phyloP scores from a whole-genome alignment of 2,329 filamentous ascomycete genomes.

The Albophoma yamanashiensis region DNA sequence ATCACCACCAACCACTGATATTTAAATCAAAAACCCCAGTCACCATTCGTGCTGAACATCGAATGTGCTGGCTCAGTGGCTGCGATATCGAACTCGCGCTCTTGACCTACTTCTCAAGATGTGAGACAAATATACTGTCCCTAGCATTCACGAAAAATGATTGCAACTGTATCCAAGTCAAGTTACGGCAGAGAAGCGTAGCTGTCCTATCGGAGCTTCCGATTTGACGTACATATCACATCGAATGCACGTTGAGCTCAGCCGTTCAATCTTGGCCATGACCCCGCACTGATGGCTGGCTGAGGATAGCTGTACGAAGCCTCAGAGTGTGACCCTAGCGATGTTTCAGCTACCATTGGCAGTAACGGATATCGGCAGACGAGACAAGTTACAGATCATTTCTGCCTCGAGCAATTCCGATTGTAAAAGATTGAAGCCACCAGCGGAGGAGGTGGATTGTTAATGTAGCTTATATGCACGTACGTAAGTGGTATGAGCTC shows the following conservation, averaged over 20 bases:
- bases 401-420: not conserved
- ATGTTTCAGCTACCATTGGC: not conserved
- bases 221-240: not conserved
- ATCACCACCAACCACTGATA: not conserved
- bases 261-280: not conserved
- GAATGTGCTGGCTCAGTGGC: not conserved
- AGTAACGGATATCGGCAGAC: not conserved
- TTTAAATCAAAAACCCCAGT: not conserved
- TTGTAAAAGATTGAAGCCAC: no score
- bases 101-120: not conserved
- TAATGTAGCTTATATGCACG: not conserved
- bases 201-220: not conserved
- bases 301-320: not conserved
- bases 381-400: not conserved
- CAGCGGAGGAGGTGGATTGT: not conserved
- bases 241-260: not conserved
- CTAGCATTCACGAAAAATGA: not conserved
- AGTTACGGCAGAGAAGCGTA: not conserved
- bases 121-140: not conserved
- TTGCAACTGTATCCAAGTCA: not conserved
- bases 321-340: not conserved
- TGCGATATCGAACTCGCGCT: not conserved
- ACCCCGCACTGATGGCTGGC: not conserved
- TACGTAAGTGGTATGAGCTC: not conserved
- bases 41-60: not conserved